A percentile compares a stretch with the other conserved stretches of the same genome.
phyloP scores from a whole-genome alignment of 805 yeast species.

The Zygotorulaspora chibaensis region DNA sequence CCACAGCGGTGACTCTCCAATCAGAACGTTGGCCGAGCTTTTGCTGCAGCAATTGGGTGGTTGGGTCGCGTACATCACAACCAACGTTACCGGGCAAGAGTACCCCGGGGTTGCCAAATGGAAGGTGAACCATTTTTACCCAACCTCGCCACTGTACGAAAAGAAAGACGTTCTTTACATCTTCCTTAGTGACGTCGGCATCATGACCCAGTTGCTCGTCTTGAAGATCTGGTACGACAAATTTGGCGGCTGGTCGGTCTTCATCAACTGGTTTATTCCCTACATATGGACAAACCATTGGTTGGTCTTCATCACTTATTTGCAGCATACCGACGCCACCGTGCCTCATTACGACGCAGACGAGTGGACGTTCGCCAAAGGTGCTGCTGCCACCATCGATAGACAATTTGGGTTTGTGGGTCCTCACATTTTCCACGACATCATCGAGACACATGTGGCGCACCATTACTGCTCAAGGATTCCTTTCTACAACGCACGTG shows the following conservation, averaged over 20 bases:
- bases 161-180: conserved; percentile 67
- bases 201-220: conserved; percentile 47
- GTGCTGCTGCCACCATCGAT: conserved; percentile 87
- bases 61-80: conserved; percentile 60
- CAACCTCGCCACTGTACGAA: conserved; percentile 70
- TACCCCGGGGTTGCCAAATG: conserved; percentile 47
- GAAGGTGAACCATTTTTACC: conserved; percentile 64
- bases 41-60: conserved; percentile 73
- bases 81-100: conserved; percentile 74
- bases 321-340: conserved; percentile 76
- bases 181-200: conserved; percentile 69
- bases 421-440: conserved; percentile 75
- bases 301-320: conserved; percentile 80
- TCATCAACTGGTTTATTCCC: conserved; percentile 71
- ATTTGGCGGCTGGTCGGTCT: conserved; percentile 59
- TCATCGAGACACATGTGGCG: conserved; percentile 84
- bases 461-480: conserved; percentile 82
- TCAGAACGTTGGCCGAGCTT: conserved; percentile 53
- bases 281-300: conserved; percentile 82
- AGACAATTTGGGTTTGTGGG: conserved; percentile 81
- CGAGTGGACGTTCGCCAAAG: conserved; percentile 83
- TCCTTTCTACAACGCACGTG: conserved; percentile 84
- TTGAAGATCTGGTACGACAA: conserved; percentile 56
- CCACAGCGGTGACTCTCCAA: conserved; percentile 66
- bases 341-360: conserved; percentile 74